These are phyloP conservation scores for Cutaneotrichosporon arboriforme DNA, from an alignment of 1,284 basidiomycete species.

Conservation along the genomic window DNA sequence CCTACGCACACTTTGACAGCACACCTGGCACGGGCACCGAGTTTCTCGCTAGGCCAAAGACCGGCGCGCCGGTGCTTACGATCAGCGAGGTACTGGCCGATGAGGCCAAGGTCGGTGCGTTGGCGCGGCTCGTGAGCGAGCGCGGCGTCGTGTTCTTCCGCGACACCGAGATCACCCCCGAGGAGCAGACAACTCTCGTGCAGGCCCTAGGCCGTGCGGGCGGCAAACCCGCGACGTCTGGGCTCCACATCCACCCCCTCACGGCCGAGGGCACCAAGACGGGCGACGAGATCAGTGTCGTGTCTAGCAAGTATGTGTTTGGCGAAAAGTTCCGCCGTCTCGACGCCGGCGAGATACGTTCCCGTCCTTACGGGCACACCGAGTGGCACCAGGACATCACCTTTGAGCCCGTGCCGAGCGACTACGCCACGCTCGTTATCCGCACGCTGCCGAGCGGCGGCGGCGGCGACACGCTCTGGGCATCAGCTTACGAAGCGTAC, in stretches of 20 bases:
- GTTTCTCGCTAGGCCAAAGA: slow-evolving; percentile 31
- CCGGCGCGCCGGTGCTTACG: slow-evolving; percentile 23
- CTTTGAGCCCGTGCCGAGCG: slow-evolving; percentile 61
- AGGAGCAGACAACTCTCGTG: slow-evolving; percentile 51
- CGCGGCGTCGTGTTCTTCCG: slow-evolving; percentile 67
- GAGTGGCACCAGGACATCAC: slow-evolving; percentile 55
- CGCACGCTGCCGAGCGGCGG: slow-evolving; percentile 55
- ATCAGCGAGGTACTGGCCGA: slow-evolving; percentile 30
- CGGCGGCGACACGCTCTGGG: slow-evolving; percentile 50
- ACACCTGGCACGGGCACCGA: slow-evolving; percentile 42
- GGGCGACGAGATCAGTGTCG: slow-evolving; percentile 53
- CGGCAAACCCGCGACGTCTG: slow-evolving; percentile 56
- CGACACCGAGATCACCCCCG: slow-evolving; percentile 52
- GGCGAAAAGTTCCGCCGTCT: slow-evolving; percentile 29
- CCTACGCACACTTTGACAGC: slow-evolving; percentile 29
- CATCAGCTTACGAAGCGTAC: slow-evolving; percentile 59
- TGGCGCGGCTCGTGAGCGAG: slow-evolving; percentile 52
- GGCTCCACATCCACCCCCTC: slow-evolving; percentile 61
- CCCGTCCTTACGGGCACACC: slow-evolving; percentile 7
- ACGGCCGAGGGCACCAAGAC: slow-evolving; percentile 49
- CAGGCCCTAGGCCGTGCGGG: slow-evolving; percentile 54
- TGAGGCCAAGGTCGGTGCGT: slow-evolving; percentile 26
- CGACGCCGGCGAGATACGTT: slow-evolving; percentile 8
- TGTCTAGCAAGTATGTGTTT: slow-evolving; percentile 47
- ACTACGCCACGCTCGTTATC: slow-evolving; percentile 59